phyloP scores from a whole-genome alignment of 1,284 basidiomycete genomes.

The Gymnopus androsaceus region DNA sequence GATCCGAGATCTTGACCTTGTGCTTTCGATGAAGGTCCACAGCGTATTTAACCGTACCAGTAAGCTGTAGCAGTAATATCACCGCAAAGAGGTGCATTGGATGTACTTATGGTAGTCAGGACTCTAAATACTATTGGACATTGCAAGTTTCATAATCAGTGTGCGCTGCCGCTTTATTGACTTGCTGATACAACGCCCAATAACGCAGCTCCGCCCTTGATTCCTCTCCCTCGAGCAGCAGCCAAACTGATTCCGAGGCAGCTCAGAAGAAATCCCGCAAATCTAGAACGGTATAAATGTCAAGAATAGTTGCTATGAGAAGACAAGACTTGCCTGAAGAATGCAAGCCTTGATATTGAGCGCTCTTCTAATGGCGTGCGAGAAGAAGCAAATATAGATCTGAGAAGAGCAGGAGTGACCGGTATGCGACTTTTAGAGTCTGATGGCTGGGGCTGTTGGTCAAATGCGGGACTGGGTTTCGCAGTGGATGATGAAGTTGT shows the following conservation, averaged over 20 bases:
- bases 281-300: constrained; percentile 44
- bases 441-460: constrained; percentile 30
- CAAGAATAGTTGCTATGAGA: constrained; percentile 6
- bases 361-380: constrained; percentile 77
- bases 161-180: no score
- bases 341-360: constrained; percentile 77
- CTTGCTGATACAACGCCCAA: constrained; percentile 54
- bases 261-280: constrained; percentile 77
- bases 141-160: no score
- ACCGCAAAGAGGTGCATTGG: no score
- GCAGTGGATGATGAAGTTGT: constrained; percentile 45
- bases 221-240: constrained; percentile 66
- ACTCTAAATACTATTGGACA: no score
- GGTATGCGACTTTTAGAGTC: constrained; percentile 61
- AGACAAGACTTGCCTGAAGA: constrained; percentile 63
- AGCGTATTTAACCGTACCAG: no score
- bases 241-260: constrained; percentile 75
- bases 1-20: no score
- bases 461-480: constrained; percentile 30
- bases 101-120: no score
- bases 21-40: no score
- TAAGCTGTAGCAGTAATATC: no score
- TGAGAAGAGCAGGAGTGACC: constrained; percentile 75
- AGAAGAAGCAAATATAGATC: constrained; percentile 82
- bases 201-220: constrained; percentile 61